Evolutionary conservation across 1,284 basidiomycete genomes (phyloP), one percentile per base, ranked within the genome.

Genomic region (Ustilago cynodontis): DNA sequence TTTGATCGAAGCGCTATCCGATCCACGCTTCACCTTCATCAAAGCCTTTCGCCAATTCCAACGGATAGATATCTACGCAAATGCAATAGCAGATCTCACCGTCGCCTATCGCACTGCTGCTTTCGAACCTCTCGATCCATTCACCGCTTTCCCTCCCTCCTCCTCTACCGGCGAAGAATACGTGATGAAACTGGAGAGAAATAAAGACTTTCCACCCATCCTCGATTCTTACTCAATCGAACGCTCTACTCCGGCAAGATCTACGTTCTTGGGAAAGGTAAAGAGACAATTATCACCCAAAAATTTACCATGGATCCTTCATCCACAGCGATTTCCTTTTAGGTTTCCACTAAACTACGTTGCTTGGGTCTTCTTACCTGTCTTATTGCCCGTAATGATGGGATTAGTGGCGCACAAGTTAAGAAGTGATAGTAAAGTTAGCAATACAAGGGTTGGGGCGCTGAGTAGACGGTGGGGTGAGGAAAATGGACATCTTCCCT

Each of bases 31-130:
- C 18, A 87, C 92, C 35, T 98, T 98, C 85, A 91, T 92, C 81
- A 90, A 92, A 74, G 92, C 91, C 2, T 88, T 98, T 39, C 71
- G 88, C 0, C 87, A 87, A 33, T 98, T 98, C 86, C 86, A 90
- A 28, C 88, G 91, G 41, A 88, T 94, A 49, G 88, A 91, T 64
- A 90, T 98, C 67, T 97, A 94, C 79, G 94, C 93, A 10, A 96
- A 95, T 86, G 90, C 91, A 16, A 76, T 86, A 4, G 83, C 84
- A 57, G 87, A 87, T 57, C 50, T 78, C 1, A 85, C 83, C 5
- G 83, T 85, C 0, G 64, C 78, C n/a, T 82, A 79, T 37, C 77
- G 81, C 1, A 80, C 83, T 0, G 83, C 77, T 6, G 65, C 62
- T 3, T 65, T 81, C 45, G 69, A 76, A 13, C 28, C 51, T 7